Conservation (phyloP, 1,139 yeast genomes). For the Kurtzmaniella quercitrusa region DNA sequence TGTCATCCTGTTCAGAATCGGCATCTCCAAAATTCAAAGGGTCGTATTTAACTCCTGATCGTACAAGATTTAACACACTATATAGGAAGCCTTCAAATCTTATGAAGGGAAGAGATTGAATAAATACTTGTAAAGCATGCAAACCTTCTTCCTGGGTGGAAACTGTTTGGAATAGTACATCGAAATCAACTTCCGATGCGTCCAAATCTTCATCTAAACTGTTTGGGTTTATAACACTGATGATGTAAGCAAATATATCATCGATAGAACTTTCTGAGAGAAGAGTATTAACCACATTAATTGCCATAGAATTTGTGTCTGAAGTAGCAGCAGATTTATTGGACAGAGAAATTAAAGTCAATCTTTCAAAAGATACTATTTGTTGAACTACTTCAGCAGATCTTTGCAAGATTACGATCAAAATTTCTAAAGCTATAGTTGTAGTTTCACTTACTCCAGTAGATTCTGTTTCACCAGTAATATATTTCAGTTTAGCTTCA, state of each 20-base stretch:
- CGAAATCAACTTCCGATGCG: constrained; percentile 44
- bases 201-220: constrained; percentile 29
- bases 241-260: constrained; percentile 17
- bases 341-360: background rate
- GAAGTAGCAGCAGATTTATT: background rate
- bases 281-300: background rate
- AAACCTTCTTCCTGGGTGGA: constrained; percentile 46
- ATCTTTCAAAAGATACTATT: background rate
- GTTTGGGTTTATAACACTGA: constrained; percentile 23
- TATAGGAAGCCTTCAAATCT: constrained; percentile 18
- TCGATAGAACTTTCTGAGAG: constrained; percentile 5
- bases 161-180: constrained; percentile 30
- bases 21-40: constrained; percentile 42
- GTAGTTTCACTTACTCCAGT: background rate
- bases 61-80: constrained; percentile 30
- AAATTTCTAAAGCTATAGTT: background rate
- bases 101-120: constrained; percentile 14
- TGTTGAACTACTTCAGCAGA: background rate
- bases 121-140: constrained; percentile 32
- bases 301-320: constrained; percentile 1
- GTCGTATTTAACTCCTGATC: constrained; percentile 48
- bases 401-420: background rate
- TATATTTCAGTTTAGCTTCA: background rate
- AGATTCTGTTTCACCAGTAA: background rate
- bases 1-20: constrained; percentile 28